Conservation (phyloP, 2,329 filamentous ascomycete genomes). For the Dactylellina haptotyla region DNA sequence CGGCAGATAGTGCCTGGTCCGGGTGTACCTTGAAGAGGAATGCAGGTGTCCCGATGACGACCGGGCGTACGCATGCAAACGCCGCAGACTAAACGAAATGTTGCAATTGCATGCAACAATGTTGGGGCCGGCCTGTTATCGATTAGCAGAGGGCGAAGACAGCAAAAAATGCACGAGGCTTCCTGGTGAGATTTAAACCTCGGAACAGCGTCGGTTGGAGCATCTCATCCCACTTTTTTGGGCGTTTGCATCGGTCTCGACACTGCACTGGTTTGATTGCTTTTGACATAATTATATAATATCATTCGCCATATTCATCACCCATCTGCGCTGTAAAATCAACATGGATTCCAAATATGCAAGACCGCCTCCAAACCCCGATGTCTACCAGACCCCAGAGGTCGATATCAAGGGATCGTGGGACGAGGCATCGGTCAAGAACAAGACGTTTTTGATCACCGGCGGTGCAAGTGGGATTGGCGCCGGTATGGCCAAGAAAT, state of each 20-base stretch:
- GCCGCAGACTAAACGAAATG: too few relatives aligned
- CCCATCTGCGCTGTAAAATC: not conserved
- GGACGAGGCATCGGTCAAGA: slow-evolving; percentile 64
- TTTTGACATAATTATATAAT: not conserved
- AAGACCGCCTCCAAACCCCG: slow-evolving; percentile 36
- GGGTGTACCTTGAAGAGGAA: slow-evolving; percentile 1
- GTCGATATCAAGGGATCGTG: slow-evolving; percentile 65
- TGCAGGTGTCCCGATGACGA: not conserved
- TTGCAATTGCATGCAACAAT: not conserved
- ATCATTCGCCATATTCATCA: not conserved
- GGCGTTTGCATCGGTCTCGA: not conserved
- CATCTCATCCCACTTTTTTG: not conserved
- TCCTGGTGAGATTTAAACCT: not conserved
- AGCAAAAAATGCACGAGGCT: not conserved
- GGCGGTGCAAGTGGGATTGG: slow-evolving; percentile 73
- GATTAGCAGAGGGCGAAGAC: not conserved
- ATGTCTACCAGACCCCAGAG: slow-evolving; percentile 62
- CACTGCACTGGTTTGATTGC: not conserved
- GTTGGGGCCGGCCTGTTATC: too few relatives aligned
- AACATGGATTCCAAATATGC: slow-evolving; percentile 51
- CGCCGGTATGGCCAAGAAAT: slow-evolving; percentile 67
- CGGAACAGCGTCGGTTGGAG: not conserved
- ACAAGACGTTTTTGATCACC: slow-evolving; percentile 72
- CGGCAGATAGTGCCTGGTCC: not conserved
- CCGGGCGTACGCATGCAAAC: not conserved